Evolutionary conservation across 805 yeast species (phyloP).

Genomic region (Metschnikowia anglica): DNA sequence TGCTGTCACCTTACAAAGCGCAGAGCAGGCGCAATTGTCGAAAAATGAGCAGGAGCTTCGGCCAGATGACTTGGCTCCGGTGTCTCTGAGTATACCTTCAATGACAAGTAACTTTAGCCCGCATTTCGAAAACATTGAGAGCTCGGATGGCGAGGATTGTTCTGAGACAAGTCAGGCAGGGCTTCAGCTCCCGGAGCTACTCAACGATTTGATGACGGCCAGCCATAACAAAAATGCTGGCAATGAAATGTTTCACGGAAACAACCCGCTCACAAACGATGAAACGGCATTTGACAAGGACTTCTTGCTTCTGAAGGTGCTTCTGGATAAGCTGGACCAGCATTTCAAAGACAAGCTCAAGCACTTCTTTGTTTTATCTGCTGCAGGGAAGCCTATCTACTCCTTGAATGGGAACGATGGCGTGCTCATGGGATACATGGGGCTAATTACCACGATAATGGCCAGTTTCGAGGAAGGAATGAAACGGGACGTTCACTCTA

Average conservation of each 20-base stretch:
- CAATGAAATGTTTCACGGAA: not conserved
- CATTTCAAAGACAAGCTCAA: slow-evolving; percentile 44
- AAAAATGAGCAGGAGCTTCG: slow-evolving; percentile 7
- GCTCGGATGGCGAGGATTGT: slow-evolving; percentile 12
- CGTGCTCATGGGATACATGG: slow-evolving; percentile 66
- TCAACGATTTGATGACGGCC: slow-evolving; percentile 11
- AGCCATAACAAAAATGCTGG: not conserved
- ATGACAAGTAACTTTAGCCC: slow-evolving; percentile 9
- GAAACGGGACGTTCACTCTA: slow-evolving; percentile 44
- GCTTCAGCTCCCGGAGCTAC: slow-evolving; percentile 9
- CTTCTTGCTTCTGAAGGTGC: slow-evolving; percentile 14
- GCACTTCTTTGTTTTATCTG: slow-evolving; percentile 75
- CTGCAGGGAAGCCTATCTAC: slow-evolving; percentile 88
- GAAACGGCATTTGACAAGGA: slow-evolving; percentile 10
- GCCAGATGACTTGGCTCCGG: slow-evolving; percentile 3
- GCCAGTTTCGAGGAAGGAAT: slow-evolving; percentile 57
- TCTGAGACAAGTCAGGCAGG: slow-evolving; percentile 6
- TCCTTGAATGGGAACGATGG: slow-evolving; percentile 74
- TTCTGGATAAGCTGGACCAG: slow-evolving; percentile 19
- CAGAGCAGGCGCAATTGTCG: slow-evolving; percentile 15
- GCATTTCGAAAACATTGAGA: slow-evolving; percentile 4
- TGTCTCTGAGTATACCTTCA: slow-evolving; percentile 2
- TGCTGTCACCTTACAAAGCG: slow-evolving; percentile 18
- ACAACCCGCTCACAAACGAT: slow-evolving; percentile 16
- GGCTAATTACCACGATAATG: slow-evolving; percentile 76